Evolutionary conservation across 2,329 filamentous ascomycete genomes (phyloP).

Genomic region (Paecilomyces sp.): DNA sequence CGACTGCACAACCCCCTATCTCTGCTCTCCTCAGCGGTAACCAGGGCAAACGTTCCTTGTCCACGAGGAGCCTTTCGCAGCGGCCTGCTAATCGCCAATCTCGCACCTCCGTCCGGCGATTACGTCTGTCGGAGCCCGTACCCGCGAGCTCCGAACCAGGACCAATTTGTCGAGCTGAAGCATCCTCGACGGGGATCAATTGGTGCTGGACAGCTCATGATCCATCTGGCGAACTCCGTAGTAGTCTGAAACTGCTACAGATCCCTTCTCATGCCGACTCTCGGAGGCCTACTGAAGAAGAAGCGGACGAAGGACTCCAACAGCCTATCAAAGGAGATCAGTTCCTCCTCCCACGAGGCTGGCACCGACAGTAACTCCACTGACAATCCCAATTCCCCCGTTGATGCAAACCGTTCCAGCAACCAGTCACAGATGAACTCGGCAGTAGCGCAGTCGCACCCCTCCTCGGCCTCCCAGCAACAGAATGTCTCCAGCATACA

Average conservation of each 20-base stretch:
- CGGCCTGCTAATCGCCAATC: not conserved
- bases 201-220: conserved; percentile 2
- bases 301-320: conserved; percentile 90
- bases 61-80: not conserved
- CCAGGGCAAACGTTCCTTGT: not conserved
- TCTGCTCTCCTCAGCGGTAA: not conserved
- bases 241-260: conserved; percentile 14
- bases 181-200: not conserved
- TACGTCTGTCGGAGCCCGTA: not conserved
- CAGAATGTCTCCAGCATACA: conserved; percentile 75
- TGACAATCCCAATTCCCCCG: conserved; percentile 54
- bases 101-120: not conserved
- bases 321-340: conserved; percentile 34
- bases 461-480: conserved; percentile 20
- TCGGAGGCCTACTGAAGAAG: conserved; percentile 90
- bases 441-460: conserved; percentile 25
- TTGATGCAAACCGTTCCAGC: conserved; percentile 12
- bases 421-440: conserved; percentile 28
- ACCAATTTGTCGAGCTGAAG: not conserved
- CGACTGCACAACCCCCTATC: not conserved
- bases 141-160: not conserved
- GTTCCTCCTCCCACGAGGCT: not conserved
- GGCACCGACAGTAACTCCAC: not conserved
- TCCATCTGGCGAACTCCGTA: conserved; percentile 8
- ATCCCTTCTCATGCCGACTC: conserved; percentile 67